Conservation (phyloP, 1,139 yeast genomes). For the Lipomyces yarrowii region DNA sequence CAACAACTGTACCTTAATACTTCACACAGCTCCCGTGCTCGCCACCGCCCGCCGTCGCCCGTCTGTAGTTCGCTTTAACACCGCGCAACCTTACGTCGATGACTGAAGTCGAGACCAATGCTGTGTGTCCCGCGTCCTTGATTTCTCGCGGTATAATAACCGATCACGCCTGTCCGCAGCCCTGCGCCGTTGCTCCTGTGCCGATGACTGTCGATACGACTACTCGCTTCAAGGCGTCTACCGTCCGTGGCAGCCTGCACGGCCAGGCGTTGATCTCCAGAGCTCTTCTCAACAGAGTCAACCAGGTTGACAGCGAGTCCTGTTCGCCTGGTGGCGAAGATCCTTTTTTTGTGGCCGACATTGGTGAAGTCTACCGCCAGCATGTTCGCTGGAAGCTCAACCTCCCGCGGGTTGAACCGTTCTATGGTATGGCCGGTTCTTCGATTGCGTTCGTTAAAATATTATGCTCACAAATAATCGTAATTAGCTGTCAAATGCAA, state of each 20-base stretch:
- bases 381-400: constrained; percentile 60
- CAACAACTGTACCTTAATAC: neutral
- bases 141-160: constrained; percentile 16
- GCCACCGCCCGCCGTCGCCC: neutral
- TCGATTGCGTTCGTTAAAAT: neutral
- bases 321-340: constrained; percentile 82
- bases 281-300: constrained; percentile 34
- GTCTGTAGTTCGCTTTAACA: neutral
- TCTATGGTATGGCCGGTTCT: constrained; percentile 52
- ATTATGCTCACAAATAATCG: neutral
- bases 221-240: constrained; percentile 4
- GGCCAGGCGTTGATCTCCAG: constrained; percentile 32
- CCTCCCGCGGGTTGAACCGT: constrained; percentile 79
- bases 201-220: constrained; percentile 6
- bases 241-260: constrained; percentile 14
- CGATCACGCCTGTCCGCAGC: constrained; percentile 16
- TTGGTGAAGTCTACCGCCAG: constrained; percentile 69
- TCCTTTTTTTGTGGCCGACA: constrained; percentile 86
- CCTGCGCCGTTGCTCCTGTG: constrained; percentile 8
- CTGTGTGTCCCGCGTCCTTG: constrained; percentile 32
- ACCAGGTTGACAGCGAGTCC: constrained; percentile 55
- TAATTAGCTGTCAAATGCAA: constrained; percentile 78
- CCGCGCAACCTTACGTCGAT: constrained; percentile 21
- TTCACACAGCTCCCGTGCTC: constrained; percentile 4
- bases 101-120: constrained; percentile 33